Percentiles rank a stretch among this genome's conserved stretches.
Conservation (phyloP, 148 eudicot genomes). For the Fallopia convolvulus region DNA sequence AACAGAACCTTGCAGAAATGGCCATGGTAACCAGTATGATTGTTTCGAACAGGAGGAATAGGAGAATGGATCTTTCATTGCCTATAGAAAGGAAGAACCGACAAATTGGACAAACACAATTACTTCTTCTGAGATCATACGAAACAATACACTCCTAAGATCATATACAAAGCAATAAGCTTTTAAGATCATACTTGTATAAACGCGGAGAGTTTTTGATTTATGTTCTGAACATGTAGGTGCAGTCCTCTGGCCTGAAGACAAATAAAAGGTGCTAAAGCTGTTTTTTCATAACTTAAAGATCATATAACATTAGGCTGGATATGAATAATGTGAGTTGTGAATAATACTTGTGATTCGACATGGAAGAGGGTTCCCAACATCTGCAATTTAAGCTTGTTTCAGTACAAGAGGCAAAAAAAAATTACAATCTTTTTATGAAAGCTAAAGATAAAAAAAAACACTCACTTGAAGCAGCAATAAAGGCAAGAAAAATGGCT, state of each 20-base stretch:
- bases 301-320: not conserved
- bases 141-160: not conserved
- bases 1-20: conserved; percentile 60
- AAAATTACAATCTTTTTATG: not conserved
- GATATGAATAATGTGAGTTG: not conserved
- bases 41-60: conserved; percentile 67
- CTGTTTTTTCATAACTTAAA: not conserved
- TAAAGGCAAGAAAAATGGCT: conserved; percentile 52
- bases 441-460: not conserved
- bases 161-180: not conserved
- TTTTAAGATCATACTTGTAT: conserved; percentile 48
- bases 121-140: not conserved
- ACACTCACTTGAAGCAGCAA: conserved; percentile 68
- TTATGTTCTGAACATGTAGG: conserved; percentile 52
- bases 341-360: conserved; percentile 40
- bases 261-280: not conserved
- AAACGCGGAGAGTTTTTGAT: conserved; percentile 41
- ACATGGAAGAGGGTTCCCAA: conserved; percentile 60
- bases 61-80: conserved; percentile 49
- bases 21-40: conserved; percentile 42
- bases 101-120: not conserved
- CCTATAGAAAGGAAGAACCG: conserved; percentile 30
- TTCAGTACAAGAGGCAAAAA: not conserved
- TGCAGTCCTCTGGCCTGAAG: conserved; percentile 61
- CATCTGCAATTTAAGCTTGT: conserved; percentile 31